These are phyloP conservation scores for Penicillium decumbens DNA, from an alignment of 2,329 filamentous ascomycete species.

Conservation along the genomic window DNA sequence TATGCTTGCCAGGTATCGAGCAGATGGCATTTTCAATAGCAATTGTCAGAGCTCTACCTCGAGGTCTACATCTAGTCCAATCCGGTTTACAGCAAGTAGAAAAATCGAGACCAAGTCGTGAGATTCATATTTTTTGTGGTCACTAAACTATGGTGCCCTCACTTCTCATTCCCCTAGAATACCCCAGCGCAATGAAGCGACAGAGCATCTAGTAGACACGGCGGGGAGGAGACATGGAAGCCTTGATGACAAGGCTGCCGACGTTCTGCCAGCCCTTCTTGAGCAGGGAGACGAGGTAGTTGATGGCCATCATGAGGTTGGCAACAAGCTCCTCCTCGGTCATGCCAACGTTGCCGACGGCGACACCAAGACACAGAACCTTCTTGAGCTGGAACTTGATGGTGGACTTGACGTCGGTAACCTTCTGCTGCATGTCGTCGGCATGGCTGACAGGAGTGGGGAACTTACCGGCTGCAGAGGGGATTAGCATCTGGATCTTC, in stretches of 20 bases:
- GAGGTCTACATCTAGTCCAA: neutral
- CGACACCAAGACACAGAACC: slow-evolving; percentile 99
- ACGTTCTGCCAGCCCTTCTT: slow-evolving; percentile 99
- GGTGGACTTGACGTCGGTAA: slow-evolving; percentile 99
- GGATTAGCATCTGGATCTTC: slow-evolving; percentile 25
- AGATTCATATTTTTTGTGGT: slow-evolving; percentile 32
- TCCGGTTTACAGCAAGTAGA: slow-evolving; percentile 1
- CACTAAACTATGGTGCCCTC: slow-evolving; percentile 30
- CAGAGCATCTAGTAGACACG: slow-evolving; percentile 76
- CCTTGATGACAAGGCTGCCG: slow-evolving; percentile 99
- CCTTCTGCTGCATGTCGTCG: slow-evolving; percentile 90
- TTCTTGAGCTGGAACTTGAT: slow-evolving; percentile 99
- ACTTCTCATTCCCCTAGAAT: slow-evolving; percentile 21
- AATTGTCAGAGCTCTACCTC: neutral
- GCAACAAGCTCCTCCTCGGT: slow-evolving; percentile 88
- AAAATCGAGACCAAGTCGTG: slow-evolving; percentile 28
- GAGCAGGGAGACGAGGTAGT: slow-evolving; percentile 98
- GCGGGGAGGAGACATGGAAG: slow-evolving; percentile 98
- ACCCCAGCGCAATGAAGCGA: slow-evolving; percentile 27
- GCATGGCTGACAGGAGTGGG: slow-evolving; percentile 95
- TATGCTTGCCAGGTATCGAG: neutral
- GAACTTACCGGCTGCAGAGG: slow-evolving; percentile 85
- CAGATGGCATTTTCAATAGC: neutral
- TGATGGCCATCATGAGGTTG: slow-evolving; percentile 99
- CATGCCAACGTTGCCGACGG: slow-evolving; percentile 98